Evolutionary conservation across 192 early-diverging fungal species (phyloP), one percentile per base, ranked within the genome.

Genomic region (Glomus cerebriforme): DNA sequence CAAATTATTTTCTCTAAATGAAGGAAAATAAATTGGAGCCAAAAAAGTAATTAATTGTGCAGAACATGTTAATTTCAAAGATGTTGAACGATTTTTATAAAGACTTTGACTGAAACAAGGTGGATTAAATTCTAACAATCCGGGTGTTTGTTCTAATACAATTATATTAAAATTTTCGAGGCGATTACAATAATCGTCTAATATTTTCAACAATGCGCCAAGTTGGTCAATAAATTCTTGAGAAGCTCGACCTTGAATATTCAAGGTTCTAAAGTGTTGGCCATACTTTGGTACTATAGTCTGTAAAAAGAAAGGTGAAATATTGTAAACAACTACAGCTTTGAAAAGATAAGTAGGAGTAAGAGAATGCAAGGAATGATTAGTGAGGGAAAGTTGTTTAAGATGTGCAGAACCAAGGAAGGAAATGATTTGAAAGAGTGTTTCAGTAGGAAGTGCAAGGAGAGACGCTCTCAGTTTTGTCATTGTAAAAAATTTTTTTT

Each of bases 351-450:
- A 67, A 17, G 32, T 31, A 6, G 65, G 32, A 19, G 22, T 67
- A 34, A 67, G 32, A 67, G 32, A 32, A 35, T 35, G 19, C 22
- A 67, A 31, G 32, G 32, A 67, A 67, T 34, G 65, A 34, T 35
- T 31, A 35, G 65, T 67, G 37, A 67, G 65, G 12, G 65, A 67
- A 67, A 67, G 65, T 67, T 67, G 65, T 67, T 67, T 67, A 67
- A 67, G 65, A 35, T 67, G 65, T 32, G 32, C 32, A 35, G 32
- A 34, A 67, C 65, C 31, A 67, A 67, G 65, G 5, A 7, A 67
- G 13, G 65, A 67, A 67, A 35, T 35, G 22, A 67, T 67, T 67
- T 67, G 65, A 35, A 67, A 22, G 32, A 67, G 65, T 67, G 19
- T 67, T 67, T 67, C 65, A 67, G 65, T 67, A 67, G 65, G 65